A percentile compares a stretch with the other conserved stretches of the same genome.
phyloP scores from a whole-genome alignment of 768 basidiomycete genomes.

The Podaxis sp. region DNA sequence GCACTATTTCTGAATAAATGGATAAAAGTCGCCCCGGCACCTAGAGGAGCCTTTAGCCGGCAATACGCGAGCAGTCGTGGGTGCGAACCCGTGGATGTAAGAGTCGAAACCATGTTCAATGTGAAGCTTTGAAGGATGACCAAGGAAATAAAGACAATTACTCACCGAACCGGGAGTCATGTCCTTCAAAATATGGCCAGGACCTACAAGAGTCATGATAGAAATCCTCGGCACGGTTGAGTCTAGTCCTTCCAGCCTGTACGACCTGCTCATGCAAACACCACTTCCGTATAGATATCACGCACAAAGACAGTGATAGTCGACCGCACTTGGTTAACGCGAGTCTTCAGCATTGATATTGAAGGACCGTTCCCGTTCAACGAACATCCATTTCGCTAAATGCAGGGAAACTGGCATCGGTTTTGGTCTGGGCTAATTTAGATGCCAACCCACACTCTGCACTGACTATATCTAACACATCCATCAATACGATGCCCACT shows the following conservation, averaged over 20 bases:
- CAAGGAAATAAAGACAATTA: too few species aligned
- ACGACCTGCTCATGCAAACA: background rate
- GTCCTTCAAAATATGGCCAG: background rate
- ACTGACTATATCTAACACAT: background rate
- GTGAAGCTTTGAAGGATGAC: background rate
- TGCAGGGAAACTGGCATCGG: background rate
- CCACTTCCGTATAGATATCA: too few species aligned
- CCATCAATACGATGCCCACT: background rate
- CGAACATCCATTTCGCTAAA: background rate
- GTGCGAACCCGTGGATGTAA: background rate
- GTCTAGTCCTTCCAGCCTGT: background rate
- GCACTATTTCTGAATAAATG: background rate
- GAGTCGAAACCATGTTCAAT: background rate
- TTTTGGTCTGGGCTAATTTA: background rate
- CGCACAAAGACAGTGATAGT: too few species aligned
- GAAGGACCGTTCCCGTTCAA: too few species aligned
- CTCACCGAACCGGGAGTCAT: background rate
- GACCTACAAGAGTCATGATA: background rate
- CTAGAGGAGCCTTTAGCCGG: background rate
- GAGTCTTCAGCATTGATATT: too few species aligned
- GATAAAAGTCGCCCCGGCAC: background rate
- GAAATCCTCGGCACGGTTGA: background rate
- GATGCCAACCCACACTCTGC: background rate
- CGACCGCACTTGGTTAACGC: too few species aligned
- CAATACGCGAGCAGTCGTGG: background rate